These are phyloP conservation scores for Cronartium quercuum DNA, from an alignment of 1,284 basidiomycete genomes.

Conservation along the genomic window DNA sequence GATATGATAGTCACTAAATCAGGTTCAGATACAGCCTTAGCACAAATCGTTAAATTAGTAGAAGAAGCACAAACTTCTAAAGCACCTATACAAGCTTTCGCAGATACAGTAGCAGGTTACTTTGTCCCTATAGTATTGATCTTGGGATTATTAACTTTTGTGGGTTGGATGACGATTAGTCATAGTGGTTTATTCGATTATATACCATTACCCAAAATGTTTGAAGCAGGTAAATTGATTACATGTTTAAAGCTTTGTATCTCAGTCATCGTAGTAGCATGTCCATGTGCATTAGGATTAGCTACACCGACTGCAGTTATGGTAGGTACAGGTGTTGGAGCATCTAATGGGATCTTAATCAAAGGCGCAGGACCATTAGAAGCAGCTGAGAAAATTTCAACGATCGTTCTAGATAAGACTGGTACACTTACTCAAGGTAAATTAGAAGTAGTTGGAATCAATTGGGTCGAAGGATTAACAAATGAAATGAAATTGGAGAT, in stretches of 20 bases:
- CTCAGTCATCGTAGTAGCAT: slow-evolving; percentile 95
- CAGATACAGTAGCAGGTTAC: slow-evolving; percentile 85
- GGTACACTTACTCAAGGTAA: slow-evolving; percentile 91
- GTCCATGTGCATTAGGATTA: slow-evolving; percentile 92
- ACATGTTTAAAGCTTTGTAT: slow-evolving; percentile 97
- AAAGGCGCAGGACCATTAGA: slow-evolving; percentile 93
- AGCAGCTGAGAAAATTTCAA: slow-evolving; percentile 72
- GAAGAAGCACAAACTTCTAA: slow-evolving; percentile 97
- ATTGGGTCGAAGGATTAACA: slow-evolving; percentile 61
- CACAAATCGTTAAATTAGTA: slow-evolving; percentile 93
- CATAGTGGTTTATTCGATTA: slow-evolving; percentile 55
- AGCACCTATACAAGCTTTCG: slow-evolving; percentile 95
- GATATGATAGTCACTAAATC: slow-evolving; percentile 92
- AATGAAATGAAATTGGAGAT: slow-evolving; percentile 42
- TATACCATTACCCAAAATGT: slow-evolving; percentile 61
- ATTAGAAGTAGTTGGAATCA: slow-evolving; percentile 64
- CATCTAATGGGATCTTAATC: slow-evolving; percentile 94
- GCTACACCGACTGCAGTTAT: slow-evolving; percentile 98
- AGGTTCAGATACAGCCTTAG: slow-evolving; percentile 88
- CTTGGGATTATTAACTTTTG: slow-evolving; percentile 73
- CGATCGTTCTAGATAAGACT: slow-evolving; percentile 91
- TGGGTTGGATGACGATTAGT: slow-evolving; percentile 74
- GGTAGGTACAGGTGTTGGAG: slow-evolving; percentile 97
- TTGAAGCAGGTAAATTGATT: slow-evolving; percentile 59
- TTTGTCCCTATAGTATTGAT: slow-evolving; percentile 90